A percentile compares a stretch with the other conserved stretches of the same genome.
Evolutionary conservation across 208 protist species (phyloP).

Genomic region (Crithidia expoeki): DNA sequence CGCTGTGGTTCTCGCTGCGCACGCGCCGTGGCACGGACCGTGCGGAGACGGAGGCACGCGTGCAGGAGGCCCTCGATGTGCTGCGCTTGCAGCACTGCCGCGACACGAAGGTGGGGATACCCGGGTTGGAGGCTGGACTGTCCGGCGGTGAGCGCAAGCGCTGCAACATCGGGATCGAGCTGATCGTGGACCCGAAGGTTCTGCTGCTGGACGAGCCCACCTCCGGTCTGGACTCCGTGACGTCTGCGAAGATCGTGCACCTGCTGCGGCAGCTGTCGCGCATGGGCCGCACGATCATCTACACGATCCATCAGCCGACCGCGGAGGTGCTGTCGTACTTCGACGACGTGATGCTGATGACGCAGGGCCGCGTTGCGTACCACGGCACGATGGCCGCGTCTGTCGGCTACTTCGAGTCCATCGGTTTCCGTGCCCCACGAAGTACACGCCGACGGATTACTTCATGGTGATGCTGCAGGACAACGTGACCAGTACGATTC

Average conservation of each 20-base stretch:
- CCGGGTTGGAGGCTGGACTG: conserved; percentile 71
- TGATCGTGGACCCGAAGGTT: conserved; percentile 85
- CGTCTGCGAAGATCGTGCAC: conserved; percentile 82
- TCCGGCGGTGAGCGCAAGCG: conserved; percentile 92
- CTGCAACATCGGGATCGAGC: conserved; percentile 87
- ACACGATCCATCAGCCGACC: conserved; percentile 95
- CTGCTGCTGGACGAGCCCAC: conserved; percentile 92
- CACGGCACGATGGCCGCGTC: conserved; percentile 72
- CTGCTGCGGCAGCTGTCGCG: conserved; percentile 75
- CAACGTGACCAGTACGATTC: conserved; percentile 41
- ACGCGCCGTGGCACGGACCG: conserved; percentile 53
- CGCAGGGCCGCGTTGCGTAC: conserved; percentile 79
- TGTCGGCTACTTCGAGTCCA: conserved; percentile 82
- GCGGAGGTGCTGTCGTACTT: conserved; percentile 89
- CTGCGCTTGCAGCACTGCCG: conserved; percentile 68
- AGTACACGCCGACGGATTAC: conserved; percentile 88
- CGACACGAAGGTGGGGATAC: conserved; percentile 78
- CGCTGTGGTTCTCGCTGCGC: conserved; percentile 80
- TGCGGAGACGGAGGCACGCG: conserved; percentile 51
- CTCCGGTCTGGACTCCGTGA: conserved; percentile 88
- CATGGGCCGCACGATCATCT: conserved; percentile 87
- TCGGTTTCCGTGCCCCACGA: conserved; percentile 69
- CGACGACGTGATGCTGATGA: conserved; percentile 92
- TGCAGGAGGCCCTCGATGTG: conserved; percentile 68
- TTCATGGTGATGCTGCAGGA: conserved; percentile 88